Conservation (phyloP, 108 stramenopile species). For the Chaetoceros muelleri region DNA sequence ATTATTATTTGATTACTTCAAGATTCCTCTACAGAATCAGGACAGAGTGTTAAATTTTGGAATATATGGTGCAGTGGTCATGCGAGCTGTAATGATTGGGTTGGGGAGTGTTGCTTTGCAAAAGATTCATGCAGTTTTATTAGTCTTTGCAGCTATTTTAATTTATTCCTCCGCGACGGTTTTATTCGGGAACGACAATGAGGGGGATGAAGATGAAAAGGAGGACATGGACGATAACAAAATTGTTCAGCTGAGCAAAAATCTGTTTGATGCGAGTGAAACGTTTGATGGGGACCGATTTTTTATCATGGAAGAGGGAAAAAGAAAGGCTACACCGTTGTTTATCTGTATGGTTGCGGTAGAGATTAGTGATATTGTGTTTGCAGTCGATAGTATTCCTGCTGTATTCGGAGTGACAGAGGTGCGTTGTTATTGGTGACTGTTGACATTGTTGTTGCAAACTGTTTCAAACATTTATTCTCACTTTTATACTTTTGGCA, state of each 20-base stretch:
- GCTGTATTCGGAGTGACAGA: conserved; percentile 93
- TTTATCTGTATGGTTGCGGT: conserved; percentile 90
- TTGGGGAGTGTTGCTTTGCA: conserved; percentile 81
- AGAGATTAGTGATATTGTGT: conserved; percentile 92
- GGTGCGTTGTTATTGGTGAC: conserved; percentile 27
- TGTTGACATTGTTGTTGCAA: not conserved
- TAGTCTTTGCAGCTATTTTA: conserved; percentile 83
- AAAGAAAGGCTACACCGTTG: conserved; percentile 80
- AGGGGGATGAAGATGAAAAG: conserved; percentile 59
- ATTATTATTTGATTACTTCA: conserved; percentile 83
- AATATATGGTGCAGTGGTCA: conserved; percentile 77
- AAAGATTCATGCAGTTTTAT: conserved; percentile 68
- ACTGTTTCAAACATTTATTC: conserved; percentile 1
- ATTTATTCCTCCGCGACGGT: conserved; percentile 68
- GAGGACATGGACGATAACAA: conserved; percentile 67
- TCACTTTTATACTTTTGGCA: not conserved
- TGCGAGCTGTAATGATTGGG: conserved; percentile 92
- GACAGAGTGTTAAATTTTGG: conserved; percentile 80
- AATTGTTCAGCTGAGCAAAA: conserved; percentile 53
- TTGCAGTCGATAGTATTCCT: conserved; percentile 94
- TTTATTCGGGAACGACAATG: conserved; percentile 39
- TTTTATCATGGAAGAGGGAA: conserved; percentile 74
- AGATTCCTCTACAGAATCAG: conserved; percentile 55
- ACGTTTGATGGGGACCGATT: conserved; percentile 82
- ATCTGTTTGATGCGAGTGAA: conserved; percentile 52